Percentiles rank a stretch among this genome's conserved stretches.
phyloP scores from a whole-genome alignment of 140 eudicot species.

The Erigeron philadelphicus region DNA sequence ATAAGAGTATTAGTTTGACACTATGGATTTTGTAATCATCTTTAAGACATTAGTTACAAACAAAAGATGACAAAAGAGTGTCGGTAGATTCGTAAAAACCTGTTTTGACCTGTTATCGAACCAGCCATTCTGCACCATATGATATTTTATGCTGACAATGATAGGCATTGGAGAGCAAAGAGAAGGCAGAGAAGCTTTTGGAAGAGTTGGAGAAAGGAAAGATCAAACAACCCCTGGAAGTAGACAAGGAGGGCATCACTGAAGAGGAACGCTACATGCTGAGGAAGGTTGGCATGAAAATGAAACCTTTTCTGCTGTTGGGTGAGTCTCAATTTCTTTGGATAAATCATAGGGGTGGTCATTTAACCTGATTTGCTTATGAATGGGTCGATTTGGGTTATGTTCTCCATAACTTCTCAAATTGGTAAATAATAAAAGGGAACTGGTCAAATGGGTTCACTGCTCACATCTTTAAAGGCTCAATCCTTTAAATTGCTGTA shows the following conservation, averaged over 20 bases:
- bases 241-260: constrained; percentile 84
- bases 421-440: neutral
- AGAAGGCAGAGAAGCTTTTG: constrained; percentile 74
- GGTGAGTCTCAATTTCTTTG: constrained; percentile 48
- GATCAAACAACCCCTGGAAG: constrained; percentile 41
- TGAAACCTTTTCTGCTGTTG: constrained; percentile 69
- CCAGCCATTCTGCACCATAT: neutral
- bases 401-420: neutral
- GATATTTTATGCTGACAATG: constrained; percentile 23
- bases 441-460: constrained; percentile 5
- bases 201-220: constrained; percentile 58
- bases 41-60: neutral
- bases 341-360: constrained; percentile 1
- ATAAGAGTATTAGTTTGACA: neutral
- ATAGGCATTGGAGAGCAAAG: constrained; percentile 72
- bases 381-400: constrained; percentile 8
- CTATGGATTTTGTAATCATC: neutral
- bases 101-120: constrained; percentile 7
- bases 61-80: neutral
- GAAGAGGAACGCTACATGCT: constrained; percentile 95
- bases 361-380: neutral
- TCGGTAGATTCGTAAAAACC: neutral
- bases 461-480: neutral
- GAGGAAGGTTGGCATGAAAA: constrained; percentile 75
- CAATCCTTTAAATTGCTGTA: neutral